Base-by-base conservation (phyloP, 495 filamentous ascomycete species). In the Neurospora intermedia region DNA sequence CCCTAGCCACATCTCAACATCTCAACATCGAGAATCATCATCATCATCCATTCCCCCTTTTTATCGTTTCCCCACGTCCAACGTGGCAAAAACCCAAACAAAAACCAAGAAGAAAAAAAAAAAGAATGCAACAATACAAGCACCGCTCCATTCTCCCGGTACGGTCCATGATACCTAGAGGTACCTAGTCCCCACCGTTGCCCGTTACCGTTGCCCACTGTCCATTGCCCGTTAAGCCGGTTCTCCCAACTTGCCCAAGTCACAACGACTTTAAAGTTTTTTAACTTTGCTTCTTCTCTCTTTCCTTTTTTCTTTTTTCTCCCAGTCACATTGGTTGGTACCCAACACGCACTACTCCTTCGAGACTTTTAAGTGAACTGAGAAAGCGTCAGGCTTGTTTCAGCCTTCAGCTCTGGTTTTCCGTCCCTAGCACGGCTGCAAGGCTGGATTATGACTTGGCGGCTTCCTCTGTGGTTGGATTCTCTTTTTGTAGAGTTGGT, bases 331-430 rank as follows among this genome's bases (percentile, higher is more conserved):
- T 10, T 20, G 40, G 35, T 15, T 5, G 54, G 2, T 66, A 66
- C 54, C 54, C 54, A 35, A 66, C 43, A 45, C 18, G 1, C 43
- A 31, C 27, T 31, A 31, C 27, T 31, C 27, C 3, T 6, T 43
- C 43, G 6, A 18, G 15, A 7, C 43, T n/a, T 1, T 38, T 6
- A 38, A 38, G 35, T 38, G 39, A 39, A 18, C 6, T 43, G 43
- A 8, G 35, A 43, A 43, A 43, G 43, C 43, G 54, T 66, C 54
- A 35, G 54, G 54, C 54, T 16, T 27, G 27, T 48, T 76, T 76
- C 75, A 76, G 75, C 74, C 78, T 78, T 82, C 80, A 82, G 78
- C 78, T 80, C 74, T 40, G 76, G 75, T 31, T 0, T 38, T 4
- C 35, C 35, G 35, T 38, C 77, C 76, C 77, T 75, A 72, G 48